Evolutionary conservation across 2,329 filamentous ascomycete genomes (phyloP).

Genomic region (Talaromyces marneffei): DNA sequence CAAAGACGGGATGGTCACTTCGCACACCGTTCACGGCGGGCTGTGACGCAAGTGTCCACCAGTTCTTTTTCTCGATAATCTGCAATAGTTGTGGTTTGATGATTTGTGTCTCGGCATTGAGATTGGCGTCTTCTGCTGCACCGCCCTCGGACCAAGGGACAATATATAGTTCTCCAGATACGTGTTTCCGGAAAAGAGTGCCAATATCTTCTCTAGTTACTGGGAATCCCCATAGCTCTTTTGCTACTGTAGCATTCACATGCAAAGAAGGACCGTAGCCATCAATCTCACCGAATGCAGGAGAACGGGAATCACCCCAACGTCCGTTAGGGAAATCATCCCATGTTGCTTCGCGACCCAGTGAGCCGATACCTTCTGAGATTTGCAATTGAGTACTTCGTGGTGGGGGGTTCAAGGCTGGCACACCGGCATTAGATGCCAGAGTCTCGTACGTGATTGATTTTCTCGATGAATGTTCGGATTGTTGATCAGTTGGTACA

Average conservation of each 20-base stretch:
- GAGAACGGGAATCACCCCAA: constrained; percentile 88
- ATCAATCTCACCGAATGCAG: constrained; percentile 92
- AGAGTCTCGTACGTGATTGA: constrained; percentile 57
- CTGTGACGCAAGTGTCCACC: constrained; percentile 96
- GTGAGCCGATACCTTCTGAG: constrained; percentile 82
- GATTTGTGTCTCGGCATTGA: constrained; percentile 66
- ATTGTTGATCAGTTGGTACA: constrained; percentile 24
- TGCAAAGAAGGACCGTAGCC: constrained; percentile 97
- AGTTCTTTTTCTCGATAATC: constrained; percentile 71
- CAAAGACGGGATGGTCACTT: constrained; percentile 72
- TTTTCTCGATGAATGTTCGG: constrained; percentile 29
- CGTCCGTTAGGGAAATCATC: constrained; percentile 96
- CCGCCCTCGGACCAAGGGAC: constrained; percentile 82
- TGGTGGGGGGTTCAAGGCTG: constrained; percentile 59
- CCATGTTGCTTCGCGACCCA: constrained; percentile 95
- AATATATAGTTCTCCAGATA: constrained; percentile 70
- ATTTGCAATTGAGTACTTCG: constrained; percentile 84
- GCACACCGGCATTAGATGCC: constrained; percentile 72
- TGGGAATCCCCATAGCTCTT: constrained; percentile 79
- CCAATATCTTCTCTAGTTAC: constrained; percentile 66
- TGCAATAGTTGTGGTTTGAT: constrained; percentile 70
- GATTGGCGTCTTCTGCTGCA: constrained; percentile 53
- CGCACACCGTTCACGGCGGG: constrained; percentile 83
- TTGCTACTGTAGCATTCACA: constrained; percentile 76
- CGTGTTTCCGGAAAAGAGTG: constrained; percentile 71